phyloP scores from a whole-genome alignment of 306 rosid species.

The Gillenia trifoliata region DNA sequence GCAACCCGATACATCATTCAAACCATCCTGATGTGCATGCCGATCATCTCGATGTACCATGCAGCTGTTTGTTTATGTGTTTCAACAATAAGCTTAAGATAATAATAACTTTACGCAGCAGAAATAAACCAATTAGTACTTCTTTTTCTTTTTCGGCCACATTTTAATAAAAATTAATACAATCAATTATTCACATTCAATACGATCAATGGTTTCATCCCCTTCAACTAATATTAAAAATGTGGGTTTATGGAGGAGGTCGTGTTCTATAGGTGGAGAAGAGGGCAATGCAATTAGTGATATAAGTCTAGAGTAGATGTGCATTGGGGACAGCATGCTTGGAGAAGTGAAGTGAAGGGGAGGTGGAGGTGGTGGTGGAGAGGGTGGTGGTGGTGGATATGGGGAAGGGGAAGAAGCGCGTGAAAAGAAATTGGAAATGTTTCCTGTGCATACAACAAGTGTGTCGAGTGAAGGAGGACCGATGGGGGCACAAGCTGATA shows the following conservation, averaged over 20 bases:
- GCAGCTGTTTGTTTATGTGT: no score
- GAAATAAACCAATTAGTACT: no score
- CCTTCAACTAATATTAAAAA: no score
- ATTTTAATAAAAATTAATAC: no score
- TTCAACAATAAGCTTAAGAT: slow-evolving; percentile 6
- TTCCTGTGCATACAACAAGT: slow-evolving; percentile 59
- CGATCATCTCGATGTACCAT: no score
- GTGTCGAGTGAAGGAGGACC: slow-evolving; percentile 51
- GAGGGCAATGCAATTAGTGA: slow-evolving; percentile 29
- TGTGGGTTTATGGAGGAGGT: slow-evolving; percentile 23
- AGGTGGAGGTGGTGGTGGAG: neutral
- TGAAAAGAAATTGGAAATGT: slow-evolving; percentile 53
- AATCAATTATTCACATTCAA: no score
- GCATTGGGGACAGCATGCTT: slow-evolving; percentile 54
- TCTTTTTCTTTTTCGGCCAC: no score
- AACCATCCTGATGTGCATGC: no score
- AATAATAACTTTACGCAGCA: neutral
- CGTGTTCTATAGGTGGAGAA: slow-evolving; percentile 15
- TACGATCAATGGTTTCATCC: no score
- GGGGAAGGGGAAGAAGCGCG: slow-evolving; percentile 58
- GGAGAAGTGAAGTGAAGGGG: slow-evolving; percentile 47
- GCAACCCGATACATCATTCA: no score
- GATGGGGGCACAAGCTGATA: slow-evolving; percentile 50
- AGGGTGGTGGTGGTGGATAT: slow-evolving; percentile 28
- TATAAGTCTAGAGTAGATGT: slow-evolving; percentile 21